phyloP scores from a whole-genome alignment of 345 rosid species.

The Pugionium cornutum region DNA sequence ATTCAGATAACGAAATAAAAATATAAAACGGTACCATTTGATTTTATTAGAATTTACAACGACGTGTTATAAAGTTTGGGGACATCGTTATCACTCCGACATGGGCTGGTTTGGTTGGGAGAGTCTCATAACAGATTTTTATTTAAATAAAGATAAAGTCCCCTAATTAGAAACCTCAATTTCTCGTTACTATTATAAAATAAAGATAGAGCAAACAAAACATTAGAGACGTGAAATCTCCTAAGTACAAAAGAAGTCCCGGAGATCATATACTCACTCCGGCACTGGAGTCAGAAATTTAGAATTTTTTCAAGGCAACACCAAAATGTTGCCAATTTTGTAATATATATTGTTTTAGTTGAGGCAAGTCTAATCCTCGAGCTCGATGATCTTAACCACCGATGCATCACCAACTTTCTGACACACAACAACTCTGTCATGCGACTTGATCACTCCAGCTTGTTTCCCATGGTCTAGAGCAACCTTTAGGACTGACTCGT shows the following conservation, averaged over 20 bases:
- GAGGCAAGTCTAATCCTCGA: conserved; percentile 52
- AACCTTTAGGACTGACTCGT: conserved; percentile 83
- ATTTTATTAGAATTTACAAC: not conserved
- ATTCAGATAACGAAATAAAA: not conserved
- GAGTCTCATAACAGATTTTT: not conserved
- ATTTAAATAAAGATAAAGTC: no score
- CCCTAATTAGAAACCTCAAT: no score
- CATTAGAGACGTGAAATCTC: conserved; percentile 31
- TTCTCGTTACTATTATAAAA: not conserved
- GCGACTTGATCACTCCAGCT: conserved; percentile 73
- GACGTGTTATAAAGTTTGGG: conserved; percentile 2
- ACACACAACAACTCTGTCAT: conserved; percentile 85
- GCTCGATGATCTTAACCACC: conserved; percentile 88
- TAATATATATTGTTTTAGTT: not conserved
- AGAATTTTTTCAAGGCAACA: not conserved
- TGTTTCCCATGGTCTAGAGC: conserved; percentile 84
- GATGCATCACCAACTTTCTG: conserved; percentile 97
- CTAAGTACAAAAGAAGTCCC: conserved; percentile 32
- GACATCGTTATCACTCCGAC: conserved; percentile 26
- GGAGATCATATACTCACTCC: conserved; percentile 29
- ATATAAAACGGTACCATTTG: conserved; percentile 5
- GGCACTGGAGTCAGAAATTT: conserved; percentile 4
- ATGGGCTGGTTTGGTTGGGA: not conserved
- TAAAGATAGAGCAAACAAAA: conserved; percentile 5
- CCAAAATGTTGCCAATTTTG: conserved; percentile 24